Evolutionary conservation across 2,329 filamentous ascomycete species (phyloP).

Genomic region (Trichoderma guizhouense): DNA sequence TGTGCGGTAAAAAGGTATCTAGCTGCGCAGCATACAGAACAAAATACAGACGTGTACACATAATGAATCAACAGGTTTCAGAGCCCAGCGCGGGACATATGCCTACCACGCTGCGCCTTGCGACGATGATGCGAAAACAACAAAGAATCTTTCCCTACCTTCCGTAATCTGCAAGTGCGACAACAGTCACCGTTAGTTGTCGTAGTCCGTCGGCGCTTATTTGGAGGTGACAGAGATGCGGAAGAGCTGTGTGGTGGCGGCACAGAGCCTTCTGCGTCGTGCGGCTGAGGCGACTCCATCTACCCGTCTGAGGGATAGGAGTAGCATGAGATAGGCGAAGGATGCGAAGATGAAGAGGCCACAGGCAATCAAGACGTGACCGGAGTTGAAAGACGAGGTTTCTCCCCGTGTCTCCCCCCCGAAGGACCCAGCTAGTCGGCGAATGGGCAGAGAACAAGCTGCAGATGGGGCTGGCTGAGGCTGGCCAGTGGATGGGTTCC

Average conservation of each 20-base stretch:
- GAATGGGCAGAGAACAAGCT: constrained; percentile 14
- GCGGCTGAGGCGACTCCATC: constrained; percentile 20
- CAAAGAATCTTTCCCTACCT: constrained; percentile 27
- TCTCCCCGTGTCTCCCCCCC: neutral
- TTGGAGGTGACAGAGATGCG: constrained; percentile 23
- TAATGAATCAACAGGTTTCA: neutral
- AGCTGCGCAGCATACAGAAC: neutral
- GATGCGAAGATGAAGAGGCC: constrained; percentile 6
- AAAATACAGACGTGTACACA: neutral
- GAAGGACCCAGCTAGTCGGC: neutral
- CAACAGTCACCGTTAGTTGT: constrained; percentile 32
- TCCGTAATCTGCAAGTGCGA: constrained; percentile 38
- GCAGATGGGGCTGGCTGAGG: constrained; percentile 18
- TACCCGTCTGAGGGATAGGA: constrained; percentile 1
- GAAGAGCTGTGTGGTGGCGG: constrained; percentile 20
- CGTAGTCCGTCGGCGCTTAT: constrained; percentile 34
- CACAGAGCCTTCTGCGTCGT: constrained; percentile 16
- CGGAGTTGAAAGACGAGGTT: constrained; percentile 13
- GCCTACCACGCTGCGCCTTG: neutral
- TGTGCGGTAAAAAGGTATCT: neutral
- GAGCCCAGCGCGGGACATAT: neutral
- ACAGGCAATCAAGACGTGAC: neutral
- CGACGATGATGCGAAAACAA: neutral
- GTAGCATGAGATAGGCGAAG: constrained; percentile 8
- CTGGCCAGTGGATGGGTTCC: constrained; percentile 15